A percentile compares a stretch with the other conserved stretches of the same genome.
Conservation (phyloP, 192 early-diverging fungal genomes). For the Blastocladiella britannica region DNA sequence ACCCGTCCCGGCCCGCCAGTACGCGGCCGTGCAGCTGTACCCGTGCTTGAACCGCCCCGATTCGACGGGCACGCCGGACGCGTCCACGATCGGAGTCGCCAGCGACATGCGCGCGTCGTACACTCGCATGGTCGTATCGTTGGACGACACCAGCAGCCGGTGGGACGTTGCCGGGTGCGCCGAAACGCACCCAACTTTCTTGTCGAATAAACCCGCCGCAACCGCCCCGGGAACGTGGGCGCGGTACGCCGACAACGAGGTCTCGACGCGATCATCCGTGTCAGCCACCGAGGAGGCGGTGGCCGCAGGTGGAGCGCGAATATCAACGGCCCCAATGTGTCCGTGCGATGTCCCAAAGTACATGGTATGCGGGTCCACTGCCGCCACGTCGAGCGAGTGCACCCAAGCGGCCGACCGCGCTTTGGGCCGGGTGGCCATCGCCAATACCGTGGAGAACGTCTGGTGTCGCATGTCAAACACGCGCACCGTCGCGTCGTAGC, state of each 20-base stretch:
- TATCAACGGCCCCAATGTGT: neutral
- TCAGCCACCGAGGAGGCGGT: neutral
- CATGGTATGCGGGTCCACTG: neutral
- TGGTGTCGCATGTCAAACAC: too few species aligned
- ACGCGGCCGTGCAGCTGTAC: neutral
- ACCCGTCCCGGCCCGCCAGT: neutral
- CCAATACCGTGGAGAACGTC: too few species aligned
- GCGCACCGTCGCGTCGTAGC: neutral
- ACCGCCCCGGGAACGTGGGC: neutral
- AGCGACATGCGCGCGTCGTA: neutral
- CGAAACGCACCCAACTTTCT: neutral
- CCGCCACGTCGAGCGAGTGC: neutral
- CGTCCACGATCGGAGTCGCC: neutral
- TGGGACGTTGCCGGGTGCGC: neutral
- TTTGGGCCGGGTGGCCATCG: too few species aligned
- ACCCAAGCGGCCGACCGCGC: too few species aligned
- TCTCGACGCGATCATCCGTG: neutral
- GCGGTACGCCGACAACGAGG: neutral
- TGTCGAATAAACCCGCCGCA: neutral
- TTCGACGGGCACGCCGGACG: neutral
- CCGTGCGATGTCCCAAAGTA: neutral
- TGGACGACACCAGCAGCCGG: neutral
- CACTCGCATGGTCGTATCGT: neutral
- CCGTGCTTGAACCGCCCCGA: neutral
- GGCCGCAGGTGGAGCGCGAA: too few species aligned